These are phyloP conservation scores for Russula emetica DNA, from an alignment of 768 basidiomycete genomes.

Conservation along the genomic window DNA sequence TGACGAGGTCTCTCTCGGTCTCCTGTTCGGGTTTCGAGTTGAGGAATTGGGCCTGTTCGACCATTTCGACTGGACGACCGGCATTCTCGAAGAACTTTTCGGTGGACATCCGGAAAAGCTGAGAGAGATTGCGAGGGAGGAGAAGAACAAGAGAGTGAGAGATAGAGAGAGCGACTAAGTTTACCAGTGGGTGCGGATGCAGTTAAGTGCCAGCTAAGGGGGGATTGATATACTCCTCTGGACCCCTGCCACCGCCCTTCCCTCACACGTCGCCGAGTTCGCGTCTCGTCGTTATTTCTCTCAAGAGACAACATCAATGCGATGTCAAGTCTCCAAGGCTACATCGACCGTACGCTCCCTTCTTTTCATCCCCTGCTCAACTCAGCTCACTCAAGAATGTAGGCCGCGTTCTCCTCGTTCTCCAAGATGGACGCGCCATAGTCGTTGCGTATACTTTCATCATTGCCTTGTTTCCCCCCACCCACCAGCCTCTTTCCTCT, in stretches of 20 bases:
- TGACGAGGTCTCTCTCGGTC: not conserved
- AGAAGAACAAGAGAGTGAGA: not conserved
- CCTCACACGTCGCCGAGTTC: not conserved
- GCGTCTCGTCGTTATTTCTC: not conserved
- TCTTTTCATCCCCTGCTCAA: conserved; percentile 5
- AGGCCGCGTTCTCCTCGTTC: conserved; percentile 90
- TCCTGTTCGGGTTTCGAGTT: conserved; percentile 28
- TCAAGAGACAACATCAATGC: not conserved
- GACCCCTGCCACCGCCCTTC: conserved; percentile 17
- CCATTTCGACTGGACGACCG: conserved; percentile 4
- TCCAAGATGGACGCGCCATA: conserved; percentile 94
- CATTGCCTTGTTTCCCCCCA: not conserved
- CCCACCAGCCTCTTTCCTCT: not conserved
- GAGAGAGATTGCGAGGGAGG: not conserved
- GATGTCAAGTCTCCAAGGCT: conserved; percentile 90
- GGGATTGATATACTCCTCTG: not conserved
- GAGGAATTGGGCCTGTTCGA: conserved; percentile 16
- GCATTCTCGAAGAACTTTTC: conserved; percentile 25
- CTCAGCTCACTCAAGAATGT: conserved; percentile 31
- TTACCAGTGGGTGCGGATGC: not conserved
- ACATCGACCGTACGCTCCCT: conserved; percentile 69
- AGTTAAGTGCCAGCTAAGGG: not conserved
- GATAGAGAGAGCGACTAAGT: conserved; percentile 13
- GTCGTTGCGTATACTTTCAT: conserved; percentile 52
- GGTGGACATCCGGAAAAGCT: conserved; percentile 1